Conservation (phyloP, 2,329 filamentous ascomycete species). For the Scorias spongiosa region DNA sequence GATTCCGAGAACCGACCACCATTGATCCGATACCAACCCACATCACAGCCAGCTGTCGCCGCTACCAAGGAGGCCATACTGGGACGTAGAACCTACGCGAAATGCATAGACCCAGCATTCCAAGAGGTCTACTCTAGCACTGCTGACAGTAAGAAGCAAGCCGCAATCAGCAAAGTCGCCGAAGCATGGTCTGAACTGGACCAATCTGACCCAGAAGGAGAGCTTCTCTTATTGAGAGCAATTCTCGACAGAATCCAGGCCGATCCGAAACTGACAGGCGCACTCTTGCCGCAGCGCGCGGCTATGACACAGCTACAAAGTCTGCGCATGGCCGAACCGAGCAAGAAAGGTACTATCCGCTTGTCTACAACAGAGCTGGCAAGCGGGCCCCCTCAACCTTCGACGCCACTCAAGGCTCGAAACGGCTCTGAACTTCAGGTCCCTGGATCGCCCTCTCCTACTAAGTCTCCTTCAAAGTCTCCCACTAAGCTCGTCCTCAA, state of each 20-base stretch:
- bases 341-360: conserved; percentile 10
- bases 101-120: conserved; percentile 67
- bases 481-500: conserved; percentile 57
- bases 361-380: conserved; percentile 9
- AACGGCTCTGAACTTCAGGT: not conserved
- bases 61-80: conserved; percentile 64
- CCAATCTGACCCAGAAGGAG: conserved; percentile 75
- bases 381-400: conserved; percentile 15
- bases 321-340: conserved; percentile 2
- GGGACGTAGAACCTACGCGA: conserved; percentile 66
- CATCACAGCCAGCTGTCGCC: conserved; percentile 10
- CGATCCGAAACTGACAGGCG: conserved; percentile 47
- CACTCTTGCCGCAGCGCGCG: conserved; percentile 24
- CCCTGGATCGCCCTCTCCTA: not conserved
- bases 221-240: conserved; percentile 67
- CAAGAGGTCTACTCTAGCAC: conserved; percentile 79
- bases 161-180: conserved; percentile 67
- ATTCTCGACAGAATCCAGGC: conserved; percentile 59
- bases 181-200: conserved; percentile 78
- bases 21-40: conserved; percentile 14
- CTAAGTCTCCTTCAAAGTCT: conserved; percentile 4
- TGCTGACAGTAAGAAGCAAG: conserved; percentile 47
- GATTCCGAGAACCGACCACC: conserved; percentile 52
- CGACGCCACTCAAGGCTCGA: conserved; percentile 5
- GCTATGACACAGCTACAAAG: conserved; percentile 2